Percentiles rank a stretch among this genome's conserved stretches.
phyloP scores from a whole-genome alignment of 148 eudicot genomes.

The Chenopodium berlandieri region DNA sequence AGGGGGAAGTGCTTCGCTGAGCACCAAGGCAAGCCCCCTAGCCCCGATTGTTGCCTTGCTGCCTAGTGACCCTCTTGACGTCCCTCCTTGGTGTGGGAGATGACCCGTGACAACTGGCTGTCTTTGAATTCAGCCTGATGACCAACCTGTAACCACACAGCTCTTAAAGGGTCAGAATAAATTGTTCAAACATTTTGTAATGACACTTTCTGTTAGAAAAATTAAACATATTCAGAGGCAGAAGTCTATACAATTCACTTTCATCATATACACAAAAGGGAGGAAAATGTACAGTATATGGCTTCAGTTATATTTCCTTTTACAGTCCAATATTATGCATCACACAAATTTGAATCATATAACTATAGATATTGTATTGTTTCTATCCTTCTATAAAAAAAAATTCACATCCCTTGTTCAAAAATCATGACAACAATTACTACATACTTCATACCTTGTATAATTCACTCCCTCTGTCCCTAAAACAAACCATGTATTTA shows the following conservation, averaged over 20 bases:
- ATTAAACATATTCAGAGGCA: background rate
- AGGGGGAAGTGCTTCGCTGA: no score
- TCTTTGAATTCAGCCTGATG: slow-evolving; percentile 43
- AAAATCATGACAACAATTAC: no score
- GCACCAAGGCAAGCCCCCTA: no score
- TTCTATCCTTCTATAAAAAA: no score
- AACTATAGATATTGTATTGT: background rate
- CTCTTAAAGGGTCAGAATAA: background rate
- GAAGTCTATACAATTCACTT: background rate
- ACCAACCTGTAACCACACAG: slow-evolving; percentile 51
- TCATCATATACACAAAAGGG: background rate
- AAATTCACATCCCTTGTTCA: no score
- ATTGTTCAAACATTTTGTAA: background rate
- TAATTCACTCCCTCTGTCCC: no score
- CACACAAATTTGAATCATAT: background rate
- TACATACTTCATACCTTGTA: no score
- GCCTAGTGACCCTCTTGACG: no score
- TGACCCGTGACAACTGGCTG: slow-evolving; percentile 25
- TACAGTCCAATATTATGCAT: background rate
- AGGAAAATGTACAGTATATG: background rate
- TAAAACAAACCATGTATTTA: no score
- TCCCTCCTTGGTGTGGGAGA: no score
- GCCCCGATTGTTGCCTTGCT: no score
- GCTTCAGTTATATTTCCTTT: background rate
- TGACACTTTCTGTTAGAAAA: background rate